Evolutionary conservation across 768 basidiomycete genomes (phyloP), one percentile per base, ranked within the genome.

Genomic region (Russula olivacea): DNA sequence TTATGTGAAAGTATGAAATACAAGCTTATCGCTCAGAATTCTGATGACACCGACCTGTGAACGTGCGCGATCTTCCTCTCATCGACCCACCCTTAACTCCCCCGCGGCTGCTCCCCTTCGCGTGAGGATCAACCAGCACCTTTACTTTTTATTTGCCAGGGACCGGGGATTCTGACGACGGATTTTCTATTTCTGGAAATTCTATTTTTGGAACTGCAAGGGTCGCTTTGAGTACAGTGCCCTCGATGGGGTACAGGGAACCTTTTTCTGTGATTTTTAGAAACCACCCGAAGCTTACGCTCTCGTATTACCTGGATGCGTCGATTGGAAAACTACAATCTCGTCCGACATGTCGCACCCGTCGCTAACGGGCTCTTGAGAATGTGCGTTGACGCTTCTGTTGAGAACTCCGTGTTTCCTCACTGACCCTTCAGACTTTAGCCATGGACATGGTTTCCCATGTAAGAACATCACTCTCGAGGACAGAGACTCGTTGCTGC

Each of bases 1-100:
- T 63, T 54, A 63, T 63, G n/a, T 40, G 36, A 28, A 47, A 51
- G 51, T 47, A 48, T 58, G 23, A 21, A 54, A 53, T 63, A 58
- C 61, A 28, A 63, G 56, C 15, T 52, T 40, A 34, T 48, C 41
- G 47, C 41, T 15, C 45, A 63, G 47, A 57, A 43, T 58, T 59
- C 57, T 48, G 62, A 59, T 21, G 51, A 40, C 17, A 4, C 30
- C 10, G 45, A 52, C 28, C 45, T 25, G 51, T 41, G 45, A 53
- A 53, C 43, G 17, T 40, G 50, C 28, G 47, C 21, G 47, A 41
- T 48, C 38, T 41, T 23, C 10, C 8, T 3, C 36, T 41, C 28
- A 11, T 34, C 21, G 5, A 25, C 21, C 23, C 19, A 53, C 36
- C 4, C 36, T 19, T 25, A 51, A 14, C 53, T 23, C 15, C 49